Evolutionary conservation across 129 eudicot species (phyloP).

Genomic region (Oenanthe sinensis): DNA sequence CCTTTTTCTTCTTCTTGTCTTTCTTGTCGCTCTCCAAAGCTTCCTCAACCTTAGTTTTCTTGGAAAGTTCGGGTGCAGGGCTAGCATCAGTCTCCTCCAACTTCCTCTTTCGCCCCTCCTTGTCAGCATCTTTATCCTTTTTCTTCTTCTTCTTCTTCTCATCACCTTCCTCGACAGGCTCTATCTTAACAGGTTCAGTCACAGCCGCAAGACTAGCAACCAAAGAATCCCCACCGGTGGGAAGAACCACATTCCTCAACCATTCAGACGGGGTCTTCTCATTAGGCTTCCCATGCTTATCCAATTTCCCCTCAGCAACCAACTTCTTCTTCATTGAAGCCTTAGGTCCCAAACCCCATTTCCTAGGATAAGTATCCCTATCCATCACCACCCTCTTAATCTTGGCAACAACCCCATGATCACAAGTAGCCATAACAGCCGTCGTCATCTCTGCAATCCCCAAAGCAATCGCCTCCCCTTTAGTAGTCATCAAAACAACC

Average conservation of each 20-base stretch:
- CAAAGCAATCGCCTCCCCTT: conserved; percentile 79
- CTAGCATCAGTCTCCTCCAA: conserved; percentile 29
- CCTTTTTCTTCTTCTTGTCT: conserved; percentile 21
- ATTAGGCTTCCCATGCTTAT: conserved; percentile 70
- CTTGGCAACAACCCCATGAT: conserved; percentile 74
- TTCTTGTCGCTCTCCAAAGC: conserved; percentile 20
- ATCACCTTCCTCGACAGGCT: background rate
- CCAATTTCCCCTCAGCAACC: conserved; percentile 63
- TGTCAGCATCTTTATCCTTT: conserved; percentile 30
- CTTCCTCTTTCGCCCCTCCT: conserved; percentile 34
- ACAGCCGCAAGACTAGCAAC: conserved; percentile 61
- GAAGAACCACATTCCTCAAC: conserved; percentile 57
- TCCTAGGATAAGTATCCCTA: conserved; percentile 81
- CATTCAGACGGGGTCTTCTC: conserved; percentile 67
- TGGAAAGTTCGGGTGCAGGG: conserved; percentile 15
- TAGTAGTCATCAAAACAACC: conserved; percentile 82
- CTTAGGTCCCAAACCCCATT: conserved; percentile 85
- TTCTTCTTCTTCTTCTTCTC: conserved; percentile 52
- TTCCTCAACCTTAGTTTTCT: conserved; percentile 28
- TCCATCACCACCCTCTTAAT: conserved; percentile 86
- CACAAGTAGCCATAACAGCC: conserved; percentile 78
- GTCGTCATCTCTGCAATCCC: conserved; percentile 92
- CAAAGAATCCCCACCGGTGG: conserved; percentile 50
- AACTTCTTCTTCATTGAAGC: conserved; percentile 78
- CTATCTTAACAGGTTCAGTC: conserved; percentile 19